Conservation (phyloP, 139 green algal species). For the Chlorella sp. region DNA sequence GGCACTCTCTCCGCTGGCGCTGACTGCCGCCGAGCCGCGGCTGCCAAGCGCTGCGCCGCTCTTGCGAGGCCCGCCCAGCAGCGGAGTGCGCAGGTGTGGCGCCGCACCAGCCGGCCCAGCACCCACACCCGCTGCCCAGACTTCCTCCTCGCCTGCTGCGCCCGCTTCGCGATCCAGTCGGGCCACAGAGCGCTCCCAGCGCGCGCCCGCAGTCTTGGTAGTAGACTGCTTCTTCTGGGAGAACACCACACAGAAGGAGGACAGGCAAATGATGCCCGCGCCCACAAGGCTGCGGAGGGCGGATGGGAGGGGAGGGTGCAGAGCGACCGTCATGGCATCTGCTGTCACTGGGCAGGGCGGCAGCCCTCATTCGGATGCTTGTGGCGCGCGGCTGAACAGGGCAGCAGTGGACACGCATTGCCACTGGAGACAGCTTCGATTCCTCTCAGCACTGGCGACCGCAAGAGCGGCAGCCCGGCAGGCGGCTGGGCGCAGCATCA, state of each 20-base stretch:
- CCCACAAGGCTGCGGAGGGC: conserved; percentile 13
- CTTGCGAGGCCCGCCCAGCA: neutral
- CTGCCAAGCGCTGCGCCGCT: neutral
- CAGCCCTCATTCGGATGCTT: no score
- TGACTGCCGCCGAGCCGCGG: neutral
- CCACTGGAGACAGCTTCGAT: no score
- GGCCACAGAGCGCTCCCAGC: neutral
- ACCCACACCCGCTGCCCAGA: neutral
- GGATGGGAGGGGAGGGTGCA: no score
- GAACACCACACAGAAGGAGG: conserved; percentile 20
- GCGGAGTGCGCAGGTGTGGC: neutral
- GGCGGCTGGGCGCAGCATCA: no score
- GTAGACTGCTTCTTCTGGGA: neutral
- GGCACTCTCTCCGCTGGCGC: neutral
- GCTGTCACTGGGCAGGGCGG: no score
- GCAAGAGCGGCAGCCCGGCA: no score
- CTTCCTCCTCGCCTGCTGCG: neutral
- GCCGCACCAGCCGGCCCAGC: no score
- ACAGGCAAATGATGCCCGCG: conserved; percentile 27
- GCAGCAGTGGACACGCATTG: no score
- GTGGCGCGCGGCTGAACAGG: no score
- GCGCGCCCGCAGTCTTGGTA: neutral
- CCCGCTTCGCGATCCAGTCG: neutral
- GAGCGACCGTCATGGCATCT: no score
- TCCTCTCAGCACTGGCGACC: no score